Conservation (phyloP, 352 stramenopile genomes). For the Phytophthora brassicae region DNA sequence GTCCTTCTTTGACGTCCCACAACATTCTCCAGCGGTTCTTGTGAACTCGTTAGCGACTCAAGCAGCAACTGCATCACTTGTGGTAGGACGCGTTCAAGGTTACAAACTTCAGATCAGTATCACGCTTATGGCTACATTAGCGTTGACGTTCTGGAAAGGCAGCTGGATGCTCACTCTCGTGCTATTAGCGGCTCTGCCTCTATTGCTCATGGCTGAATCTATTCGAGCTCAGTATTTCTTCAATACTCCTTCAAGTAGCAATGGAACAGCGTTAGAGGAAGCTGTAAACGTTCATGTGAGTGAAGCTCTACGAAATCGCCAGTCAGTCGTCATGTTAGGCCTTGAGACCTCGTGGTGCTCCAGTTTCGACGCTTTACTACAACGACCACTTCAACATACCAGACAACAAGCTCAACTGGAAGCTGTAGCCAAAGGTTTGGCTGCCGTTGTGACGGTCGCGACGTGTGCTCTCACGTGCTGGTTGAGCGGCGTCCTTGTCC, state of each 20-base stretch:
- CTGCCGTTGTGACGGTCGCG: slow-evolving; percentile 48
- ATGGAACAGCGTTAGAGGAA: slow-evolving; percentile 15
- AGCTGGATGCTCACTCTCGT: slow-evolving; percentile 68
- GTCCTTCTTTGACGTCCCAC: slow-evolving; percentile 66
- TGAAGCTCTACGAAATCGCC: slow-evolving; percentile 49
- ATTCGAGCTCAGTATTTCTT: slow-evolving; percentile 21
- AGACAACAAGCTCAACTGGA: slow-evolving; percentile 32
- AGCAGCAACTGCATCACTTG: slow-evolving; percentile 42
- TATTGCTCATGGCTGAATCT: slow-evolving; percentile 53
- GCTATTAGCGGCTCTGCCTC: slow-evolving; percentile 53
- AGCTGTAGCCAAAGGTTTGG: slow-evolving; percentile 60
- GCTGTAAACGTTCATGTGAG: slow-evolving; percentile 41
- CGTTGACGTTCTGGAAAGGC: slow-evolving; percentile 46
- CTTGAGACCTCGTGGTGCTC: slow-evolving; percentile 31
- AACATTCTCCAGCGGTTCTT: slow-evolving; percentile 52
- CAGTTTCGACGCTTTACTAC: slow-evolving; percentile 34
- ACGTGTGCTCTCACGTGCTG: slow-evolving; percentile 61
- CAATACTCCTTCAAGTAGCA: neutral
- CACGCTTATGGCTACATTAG: slow-evolving; percentile 34
- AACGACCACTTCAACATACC: slow-evolving; percentile 21
- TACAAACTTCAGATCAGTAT: slow-evolving; percentile 46
- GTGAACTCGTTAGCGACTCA: slow-evolving; percentile 59
- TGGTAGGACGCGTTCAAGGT: slow-evolving; percentile 45
- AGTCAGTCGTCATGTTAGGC: slow-evolving; percentile 40
- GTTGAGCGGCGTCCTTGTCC: slow-evolving; percentile 51